Percentiles rank a stretch among this genome's conserved stretches.
Conservation (phyloP, 176 grass and related monocot species). For the Zoysia pacifica region DNA sequence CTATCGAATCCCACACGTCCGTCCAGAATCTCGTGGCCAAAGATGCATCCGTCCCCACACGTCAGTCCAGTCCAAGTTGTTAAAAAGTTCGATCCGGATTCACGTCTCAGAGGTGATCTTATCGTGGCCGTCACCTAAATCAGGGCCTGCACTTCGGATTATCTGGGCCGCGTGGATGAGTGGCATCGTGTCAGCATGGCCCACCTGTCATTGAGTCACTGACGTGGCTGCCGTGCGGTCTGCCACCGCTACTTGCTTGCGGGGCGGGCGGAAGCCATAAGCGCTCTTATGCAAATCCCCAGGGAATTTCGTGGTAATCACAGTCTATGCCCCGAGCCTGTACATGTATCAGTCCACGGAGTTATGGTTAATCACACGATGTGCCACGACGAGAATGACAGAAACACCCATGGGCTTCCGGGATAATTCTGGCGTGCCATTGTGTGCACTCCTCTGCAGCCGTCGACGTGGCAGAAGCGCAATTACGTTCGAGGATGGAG, state of each 20-base stretch:
- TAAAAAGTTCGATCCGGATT: slow-evolving; percentile 1
- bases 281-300: not conserved
- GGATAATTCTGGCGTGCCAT: not conserved
- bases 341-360: not conserved
- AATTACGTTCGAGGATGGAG: not conserved
- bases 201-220: not conserved
- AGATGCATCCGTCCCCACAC: slow-evolving; percentile 1
- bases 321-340: not conserved
- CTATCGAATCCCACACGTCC: slow-evolving; percentile 28
- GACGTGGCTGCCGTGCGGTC: not conserved
- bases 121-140: slow-evolving; percentile 6
- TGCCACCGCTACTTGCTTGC: not conserved
- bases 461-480: slow-evolving; percentile 17
- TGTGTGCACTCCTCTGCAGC: not conserved
- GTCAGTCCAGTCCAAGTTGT: slow-evolving; percentile 7
- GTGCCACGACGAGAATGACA: not conserved
- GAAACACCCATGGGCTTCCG: not conserved
- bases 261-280: not conserved
- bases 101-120: slow-evolving; percentile 10
- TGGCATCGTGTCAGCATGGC: not conserved
- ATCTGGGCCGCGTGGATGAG: not conserved
- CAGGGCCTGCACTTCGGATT: not conserved
- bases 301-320: not conserved
- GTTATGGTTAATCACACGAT: not conserved
- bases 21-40: slow-evolving; percentile 15